Evolutionary conservation across 345 rosid genomes (phyloP), one percentile per base, ranked within the genome.

Genomic region (Eutrema heterophyllum): DNA sequence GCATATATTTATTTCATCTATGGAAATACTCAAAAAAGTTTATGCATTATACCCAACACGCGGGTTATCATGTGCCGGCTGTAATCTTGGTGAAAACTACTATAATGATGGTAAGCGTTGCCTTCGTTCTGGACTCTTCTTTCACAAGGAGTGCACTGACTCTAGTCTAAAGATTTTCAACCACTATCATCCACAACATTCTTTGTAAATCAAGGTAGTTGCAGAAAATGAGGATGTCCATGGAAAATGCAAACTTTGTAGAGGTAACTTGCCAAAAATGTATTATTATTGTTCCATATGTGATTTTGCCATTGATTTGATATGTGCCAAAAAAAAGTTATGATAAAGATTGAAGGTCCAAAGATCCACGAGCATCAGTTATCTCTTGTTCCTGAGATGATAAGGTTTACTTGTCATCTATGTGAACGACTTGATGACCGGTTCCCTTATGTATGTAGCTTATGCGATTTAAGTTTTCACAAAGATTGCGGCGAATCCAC

Each of bases 401-500:
- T 36, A 33, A 46, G 6, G 16, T 58, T 70, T 48, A 70, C 66
- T 24, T 70, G 49, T 55, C 39, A 58, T 35, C 2, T 70, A 35
- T 70, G 74, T 46, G 29, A n/a, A 46, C 0, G 46, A 16, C 13
- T 5, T 14, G 74, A 70, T 58, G 74, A 70, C 1, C 30, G 67
- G 48, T 70, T 70, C 1, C 58, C 67, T 35, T 70, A 46, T 70
- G 48, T 40, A 24, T 70, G 74, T 35, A 45, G 57, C 3, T 13
- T 57, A 46, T 70, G 74, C 35, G 7, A 12, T 60, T 38, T 71
- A 33, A 71, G 46, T 12, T 71, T 61, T 59, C 75, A 71, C 52
- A 52, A 50, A 51, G 43, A 38, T 15, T 71, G 75, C 5, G 75
- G 61, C 0, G 75, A 61, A 50, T 71, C 68, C 8, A 15, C 27